Evolutionary conservation across 176 grass and related monocot genomes (phyloP).

Genomic region (Hyparrhenia diplandra): DNA sequence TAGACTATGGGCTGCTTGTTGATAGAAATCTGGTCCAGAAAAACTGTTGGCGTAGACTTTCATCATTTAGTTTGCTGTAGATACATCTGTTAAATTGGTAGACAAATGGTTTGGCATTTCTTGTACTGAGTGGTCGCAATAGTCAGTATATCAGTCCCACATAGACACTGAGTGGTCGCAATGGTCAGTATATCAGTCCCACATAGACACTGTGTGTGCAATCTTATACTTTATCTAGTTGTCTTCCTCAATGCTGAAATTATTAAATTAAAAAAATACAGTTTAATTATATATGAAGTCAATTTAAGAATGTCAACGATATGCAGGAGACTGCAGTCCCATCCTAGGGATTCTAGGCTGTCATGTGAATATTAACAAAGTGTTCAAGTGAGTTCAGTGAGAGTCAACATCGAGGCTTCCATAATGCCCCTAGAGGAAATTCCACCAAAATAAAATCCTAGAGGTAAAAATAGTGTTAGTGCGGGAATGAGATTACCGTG

Average conservation of each 20-base stretch:
- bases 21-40: background rate
- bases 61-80: background rate
- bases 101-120: background rate
- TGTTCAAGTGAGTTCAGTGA: background rate
- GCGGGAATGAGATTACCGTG: background rate
- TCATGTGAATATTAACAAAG: background rate
- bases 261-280: background rate
- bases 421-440: background rate
- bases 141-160: background rate
- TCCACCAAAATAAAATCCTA: background rate
- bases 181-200: background rate
- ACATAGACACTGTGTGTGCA: too few relatives aligned
- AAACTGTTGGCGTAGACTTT: background rate
- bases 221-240: background rate
- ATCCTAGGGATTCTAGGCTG: background rate
- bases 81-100: too few relatives aligned
- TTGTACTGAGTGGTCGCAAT: background rate
- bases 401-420: background rate
- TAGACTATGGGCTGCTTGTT: background rate
- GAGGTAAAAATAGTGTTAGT: background rate
- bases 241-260: too few relatives aligned
- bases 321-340: too few relatives aligned
- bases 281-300: background rate
- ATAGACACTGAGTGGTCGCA: background rate
- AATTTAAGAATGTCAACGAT: background rate